These are phyloP conservation scores for Incumbomyces lentus DNA, from an alignment of 2,329 filamentous ascomycete species.

Conservation along the genomic window DNA sequence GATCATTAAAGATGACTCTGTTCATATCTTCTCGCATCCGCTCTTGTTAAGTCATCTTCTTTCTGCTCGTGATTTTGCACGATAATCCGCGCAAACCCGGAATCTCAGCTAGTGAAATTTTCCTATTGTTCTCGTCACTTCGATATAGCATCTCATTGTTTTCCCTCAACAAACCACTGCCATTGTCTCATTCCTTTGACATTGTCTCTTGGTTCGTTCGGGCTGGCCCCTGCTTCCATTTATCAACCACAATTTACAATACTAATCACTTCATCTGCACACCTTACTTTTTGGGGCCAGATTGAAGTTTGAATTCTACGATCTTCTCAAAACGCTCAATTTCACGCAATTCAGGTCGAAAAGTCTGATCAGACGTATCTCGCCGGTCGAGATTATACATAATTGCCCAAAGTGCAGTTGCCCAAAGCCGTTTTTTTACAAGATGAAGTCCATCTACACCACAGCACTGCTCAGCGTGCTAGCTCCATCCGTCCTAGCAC, in stretches of 20 bases:
- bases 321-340: too few relatives aligned
- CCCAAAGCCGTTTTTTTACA: neutral
- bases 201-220: conserved; percentile 4
- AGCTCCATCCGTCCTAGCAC: conserved; percentile 37
- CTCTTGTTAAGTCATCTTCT: too few relatives aligned
- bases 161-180: conserved; percentile 1
- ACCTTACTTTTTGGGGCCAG: neutral
- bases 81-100: too few relatives aligned
- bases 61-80: too few relatives aligned
- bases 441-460: conserved; percentile 7
- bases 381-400: conserved; percentile 8
- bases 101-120: neutral
- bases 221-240: neutral
- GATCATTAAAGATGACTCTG: neutral
- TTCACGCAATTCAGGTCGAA: neutral
- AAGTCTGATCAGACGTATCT: neutral
- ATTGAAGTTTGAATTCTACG: neutral
- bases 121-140: neutral
- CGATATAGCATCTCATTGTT: conserved; percentile 1
- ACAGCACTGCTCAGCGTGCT: conserved; percentile 21
- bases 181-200: conserved; percentile 4
- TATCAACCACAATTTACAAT: neutral
- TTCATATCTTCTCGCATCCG: too few relatives aligned
- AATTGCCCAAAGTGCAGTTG: neutral
- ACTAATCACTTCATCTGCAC: neutral